Conservation (phyloP, 352 stramenopile species). For the Aphanomyces cochlioides region DNA sequence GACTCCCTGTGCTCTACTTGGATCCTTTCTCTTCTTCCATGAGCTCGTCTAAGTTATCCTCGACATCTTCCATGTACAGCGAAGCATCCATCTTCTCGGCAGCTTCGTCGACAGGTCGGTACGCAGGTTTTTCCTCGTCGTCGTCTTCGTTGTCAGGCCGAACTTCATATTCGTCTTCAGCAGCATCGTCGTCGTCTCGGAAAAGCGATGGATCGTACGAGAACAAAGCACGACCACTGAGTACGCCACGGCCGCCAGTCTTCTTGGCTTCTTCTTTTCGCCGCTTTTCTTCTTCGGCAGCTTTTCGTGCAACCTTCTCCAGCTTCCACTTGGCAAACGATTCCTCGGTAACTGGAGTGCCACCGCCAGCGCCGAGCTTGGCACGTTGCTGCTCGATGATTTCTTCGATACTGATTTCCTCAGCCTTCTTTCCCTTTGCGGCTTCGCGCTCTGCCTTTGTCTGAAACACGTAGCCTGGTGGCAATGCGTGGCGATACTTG, state of each 20-base stretch:
- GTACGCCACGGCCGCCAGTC: slow-evolving; percentile 65
- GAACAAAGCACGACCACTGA: slow-evolving; percentile 90
- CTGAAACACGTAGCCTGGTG: slow-evolving; percentile 85
- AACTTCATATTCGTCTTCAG: slow-evolving; percentile 79
- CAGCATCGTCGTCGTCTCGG: slow-evolving; percentile 85
- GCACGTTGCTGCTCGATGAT: slow-evolving; percentile 89
- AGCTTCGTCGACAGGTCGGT: slow-evolving; percentile 34
- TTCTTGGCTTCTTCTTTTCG: slow-evolving; percentile 86
- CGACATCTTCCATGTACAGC: slow-evolving; percentile 31
- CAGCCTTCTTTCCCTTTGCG: slow-evolving; percentile 70
- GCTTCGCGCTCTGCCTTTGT: slow-evolving; percentile 83
- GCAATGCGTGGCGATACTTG: slow-evolving; percentile 84
- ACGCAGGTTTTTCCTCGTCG: slow-evolving; percentile 29
- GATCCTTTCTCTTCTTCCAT: slow-evolving; percentile 19
- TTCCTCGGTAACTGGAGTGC: slow-evolving; percentile 86
- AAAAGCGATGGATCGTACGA: slow-evolving; percentile 88
- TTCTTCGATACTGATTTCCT: slow-evolving; percentile 85
- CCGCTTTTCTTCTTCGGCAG: slow-evolving; percentile 74
- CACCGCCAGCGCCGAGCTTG: slow-evolving; percentile 75
- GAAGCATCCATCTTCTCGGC: slow-evolving; percentile 13
- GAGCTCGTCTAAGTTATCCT: slow-evolving; percentile 34
- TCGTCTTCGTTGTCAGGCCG: slow-evolving; percentile 50
- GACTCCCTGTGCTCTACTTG: background rate
- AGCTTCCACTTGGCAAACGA: slow-evolving; percentile 88
- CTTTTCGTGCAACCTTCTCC: slow-evolving; percentile 70